A percentile compares a stretch with the other conserved stretches of the same genome.
These are phyloP conservation scores for Nematodospora valgi DNA, from an alignment of 805 yeast species.

Conservation along the genomic window DNA sequence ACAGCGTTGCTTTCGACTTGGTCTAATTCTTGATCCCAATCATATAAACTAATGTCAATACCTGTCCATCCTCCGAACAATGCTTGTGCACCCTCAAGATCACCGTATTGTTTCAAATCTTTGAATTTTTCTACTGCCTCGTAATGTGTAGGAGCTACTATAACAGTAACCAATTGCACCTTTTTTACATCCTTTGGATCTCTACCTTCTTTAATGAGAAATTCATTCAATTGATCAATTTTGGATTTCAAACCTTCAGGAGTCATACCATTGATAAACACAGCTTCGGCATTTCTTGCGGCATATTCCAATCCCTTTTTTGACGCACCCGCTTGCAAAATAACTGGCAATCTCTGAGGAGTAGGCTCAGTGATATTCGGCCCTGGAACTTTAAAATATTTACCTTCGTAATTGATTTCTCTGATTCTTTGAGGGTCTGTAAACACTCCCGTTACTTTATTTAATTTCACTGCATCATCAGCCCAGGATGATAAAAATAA, in stretches of 20 bases:
- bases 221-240: constrained; percentile 25
- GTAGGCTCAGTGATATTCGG: constrained; percentile 42
- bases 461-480: constrained; percentile 36
- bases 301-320: constrained; percentile 40
- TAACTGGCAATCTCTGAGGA: constrained; percentile 39
- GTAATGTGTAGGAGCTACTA: constrained; percentile 41
- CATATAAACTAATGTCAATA: constrained; percentile 33
- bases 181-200: constrained; percentile 34
- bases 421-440: constrained; percentile 39
- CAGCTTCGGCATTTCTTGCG: constrained; percentile 42
- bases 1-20: constrained; percentile 30
- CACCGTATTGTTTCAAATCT: constrained; percentile 30
- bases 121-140: constrained; percentile 38
- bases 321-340: constrained; percentile 45
- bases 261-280: constrained; percentile 33
- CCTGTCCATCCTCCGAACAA: constrained; percentile 42
- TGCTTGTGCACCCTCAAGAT: constrained; percentile 39
- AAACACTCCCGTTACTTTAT: constrained; percentile 26
- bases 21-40: constrained; percentile 28
- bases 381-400: constrained; percentile 40
- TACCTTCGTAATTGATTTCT: constrained; percentile 40
- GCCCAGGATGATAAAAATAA: constrained; percentile 43
- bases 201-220: constrained; percentile 35
- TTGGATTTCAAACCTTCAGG: constrained; percentile 27
- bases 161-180: constrained; percentile 31